Evolutionary conservation across 129 eudicot species (phyloP).

Genomic region (Artemisia tridentata): DNA sequence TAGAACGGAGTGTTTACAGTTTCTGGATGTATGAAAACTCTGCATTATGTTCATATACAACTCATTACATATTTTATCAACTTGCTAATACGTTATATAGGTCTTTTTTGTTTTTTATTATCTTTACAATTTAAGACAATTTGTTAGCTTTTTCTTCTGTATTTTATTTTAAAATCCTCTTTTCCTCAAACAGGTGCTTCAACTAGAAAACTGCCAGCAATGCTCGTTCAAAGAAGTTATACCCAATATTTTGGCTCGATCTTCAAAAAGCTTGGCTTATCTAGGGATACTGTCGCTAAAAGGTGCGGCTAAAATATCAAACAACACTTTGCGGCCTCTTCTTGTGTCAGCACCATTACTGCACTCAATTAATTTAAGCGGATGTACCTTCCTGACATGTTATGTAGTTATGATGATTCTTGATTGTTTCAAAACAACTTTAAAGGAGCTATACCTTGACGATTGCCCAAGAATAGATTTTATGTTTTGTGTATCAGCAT

Average conservation of each 20-base stretch:
- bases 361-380: constrained; percentile 51
- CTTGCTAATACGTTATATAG: neutral
- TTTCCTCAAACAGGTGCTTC: constrained; percentile 52
- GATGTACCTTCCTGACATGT: constrained; percentile 49
- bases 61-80: constrained; percentile 3
- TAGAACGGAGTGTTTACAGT: neutral
- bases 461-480: constrained; percentile 45
- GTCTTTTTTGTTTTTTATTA: neutral
- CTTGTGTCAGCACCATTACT: constrained; percentile 47
- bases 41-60: neutral
- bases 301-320: constrained; percentile 61
- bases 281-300: constrained; percentile 52
- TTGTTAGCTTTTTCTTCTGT: neutral
- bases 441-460: constrained; percentile 58
- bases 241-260: constrained; percentile 13
- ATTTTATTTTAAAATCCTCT: constrained; percentile 12
- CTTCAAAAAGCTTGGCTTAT: constrained; percentile 37
- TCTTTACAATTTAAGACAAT: neutral
- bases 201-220: constrained; percentile 54
- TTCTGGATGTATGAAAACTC: neutral
- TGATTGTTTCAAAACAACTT: constrained; percentile 32
- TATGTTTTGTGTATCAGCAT: constrained; percentile 25
- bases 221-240: constrained; percentile 38
- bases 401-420: constrained; percentile 33
- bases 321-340: constrained; percentile 37